A percentile compares a stretch with the other conserved stretches of the same genome.
Evolutionary conservation across 139 green algal genomes (phyloP).

Genomic region (Ulvella scutata): DNA sequence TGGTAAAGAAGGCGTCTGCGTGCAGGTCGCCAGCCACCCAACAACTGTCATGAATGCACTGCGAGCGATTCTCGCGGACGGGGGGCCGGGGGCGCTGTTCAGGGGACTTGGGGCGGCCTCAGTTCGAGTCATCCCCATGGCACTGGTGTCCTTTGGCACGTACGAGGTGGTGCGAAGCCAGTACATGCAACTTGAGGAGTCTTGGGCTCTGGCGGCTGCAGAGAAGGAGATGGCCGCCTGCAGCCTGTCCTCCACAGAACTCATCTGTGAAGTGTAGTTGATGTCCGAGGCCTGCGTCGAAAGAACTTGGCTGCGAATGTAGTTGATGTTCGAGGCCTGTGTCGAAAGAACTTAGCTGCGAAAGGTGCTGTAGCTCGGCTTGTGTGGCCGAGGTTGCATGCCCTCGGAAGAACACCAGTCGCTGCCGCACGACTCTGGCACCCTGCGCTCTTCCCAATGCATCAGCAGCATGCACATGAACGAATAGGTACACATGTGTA

Average conservation of each 20-base stretch:
- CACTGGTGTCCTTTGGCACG: slow-evolving; percentile 53
- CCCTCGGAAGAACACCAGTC: too few relatives aligned
- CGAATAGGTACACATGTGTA: too few relatives aligned
- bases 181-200: slow-evolving; percentile 20
- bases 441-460: too few relatives aligned
- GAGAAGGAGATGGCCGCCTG: not conserved
- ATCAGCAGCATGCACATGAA: too few relatives aligned
- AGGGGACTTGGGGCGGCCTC: slow-evolving; percentile 48
- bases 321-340: not conserved
- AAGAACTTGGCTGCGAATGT: not conserved
- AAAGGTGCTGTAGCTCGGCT: too few relatives aligned
- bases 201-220: slow-evolving; percentile 6
- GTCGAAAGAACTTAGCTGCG: too few relatives aligned
- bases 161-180: slow-evolving; percentile 48
- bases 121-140: slow-evolving; percentile 61
- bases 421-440: too few relatives aligned
- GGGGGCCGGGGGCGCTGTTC: slow-evolving; percentile 22
- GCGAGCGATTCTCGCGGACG: slow-evolving; percentile 17
- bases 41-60: not conserved
- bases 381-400: too few relatives aligned
- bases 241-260: not conserved
- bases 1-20: too few relatives aligned
- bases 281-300: not conserved
- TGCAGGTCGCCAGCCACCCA: not conserved
- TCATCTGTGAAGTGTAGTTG: not conserved